Evolutionary conservation across 306 rosid genomes (phyloP).

Genomic region (Trifolium pratense): DNA sequence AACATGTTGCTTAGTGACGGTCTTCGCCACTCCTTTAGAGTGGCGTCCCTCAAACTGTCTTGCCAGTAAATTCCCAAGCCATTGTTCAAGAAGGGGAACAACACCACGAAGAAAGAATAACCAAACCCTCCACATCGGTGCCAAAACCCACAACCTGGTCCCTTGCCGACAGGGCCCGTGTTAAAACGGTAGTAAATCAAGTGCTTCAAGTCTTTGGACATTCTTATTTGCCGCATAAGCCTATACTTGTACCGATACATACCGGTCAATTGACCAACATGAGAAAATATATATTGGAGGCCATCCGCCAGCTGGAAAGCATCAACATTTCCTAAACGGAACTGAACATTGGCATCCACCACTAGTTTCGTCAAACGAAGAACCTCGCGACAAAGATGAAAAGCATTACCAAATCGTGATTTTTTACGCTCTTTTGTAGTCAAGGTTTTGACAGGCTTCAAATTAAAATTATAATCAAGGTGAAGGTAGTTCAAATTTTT

Average conservation of each 20-base stretch:
- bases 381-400: constrained; percentile 98
- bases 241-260: constrained; percentile 98
- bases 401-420: constrained; percentile 97
- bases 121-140: constrained; percentile 99
- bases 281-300: constrained; percentile 92
- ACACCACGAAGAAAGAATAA: constrained; percentile 96
- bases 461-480: constrained; percentile 92
- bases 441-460: constrained; percentile 95
- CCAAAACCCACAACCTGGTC: constrained; percentile 99
- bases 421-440: constrained; percentile 96
- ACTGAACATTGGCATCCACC: constrained; percentile 98
- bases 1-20: constrained; percentile 98
- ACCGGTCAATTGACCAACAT: constrained; percentile 97
- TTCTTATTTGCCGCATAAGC: constrained; percentile 97
- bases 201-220: constrained; percentile 98
- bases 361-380: constrained; percentile 96
- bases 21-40: constrained; percentile 98
- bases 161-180: constrained; percentile 99
- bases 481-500: constrained; percentile 98
- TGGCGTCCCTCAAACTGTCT: constrained; percentile 98
- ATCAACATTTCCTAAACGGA: constrained; percentile 96
- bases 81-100: constrained; percentile 92
- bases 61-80: constrained; percentile 97
- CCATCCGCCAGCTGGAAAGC: constrained; percentile 99
- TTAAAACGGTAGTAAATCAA: constrained; percentile 96